A percentile compares a stretch with the other conserved stretches of the same genome.
Conservation (phyloP, 2,329 filamentous ascomycete species). For the Zymoseptoria crescenta region DNA sequence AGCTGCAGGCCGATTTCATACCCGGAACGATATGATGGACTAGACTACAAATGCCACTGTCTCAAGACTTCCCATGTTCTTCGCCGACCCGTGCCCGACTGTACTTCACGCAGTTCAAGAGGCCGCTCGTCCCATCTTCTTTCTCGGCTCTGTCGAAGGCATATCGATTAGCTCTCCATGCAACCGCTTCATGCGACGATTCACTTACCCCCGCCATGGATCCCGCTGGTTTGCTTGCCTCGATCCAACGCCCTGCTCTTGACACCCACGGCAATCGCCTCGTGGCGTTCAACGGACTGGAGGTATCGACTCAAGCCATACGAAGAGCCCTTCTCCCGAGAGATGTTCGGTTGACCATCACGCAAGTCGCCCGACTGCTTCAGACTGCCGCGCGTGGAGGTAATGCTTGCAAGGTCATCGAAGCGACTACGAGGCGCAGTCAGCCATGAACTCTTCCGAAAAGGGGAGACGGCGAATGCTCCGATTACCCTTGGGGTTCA, state of each 20-base stretch:
- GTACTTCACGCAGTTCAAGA: background rate
- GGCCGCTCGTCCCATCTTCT: background rate
- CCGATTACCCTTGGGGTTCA: background rate
- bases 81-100: background rate
- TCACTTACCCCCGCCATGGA: background rate
- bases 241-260: background rate
- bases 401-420: background rate
- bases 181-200: background rate
- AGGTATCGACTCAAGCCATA: background rate
- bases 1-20: background rate
- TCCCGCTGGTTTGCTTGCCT: background rate
- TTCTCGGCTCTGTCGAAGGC: background rate
- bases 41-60: background rate
- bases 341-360: background rate
- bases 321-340: background rate
- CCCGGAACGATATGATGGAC: background rate
- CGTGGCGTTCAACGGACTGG: background rate
- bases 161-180: background rate
- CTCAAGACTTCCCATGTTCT: background rate
- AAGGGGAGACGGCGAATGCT: background rate
- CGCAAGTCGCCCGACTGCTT: background rate
- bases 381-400: background rate
- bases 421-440: background rate
- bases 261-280: background rate
- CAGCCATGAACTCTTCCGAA: too few species aligned